phyloP scores from a whole-genome alignment of 2,329 filamentous ascomycete genomes.

The Phialocephala sp. region DNA sequence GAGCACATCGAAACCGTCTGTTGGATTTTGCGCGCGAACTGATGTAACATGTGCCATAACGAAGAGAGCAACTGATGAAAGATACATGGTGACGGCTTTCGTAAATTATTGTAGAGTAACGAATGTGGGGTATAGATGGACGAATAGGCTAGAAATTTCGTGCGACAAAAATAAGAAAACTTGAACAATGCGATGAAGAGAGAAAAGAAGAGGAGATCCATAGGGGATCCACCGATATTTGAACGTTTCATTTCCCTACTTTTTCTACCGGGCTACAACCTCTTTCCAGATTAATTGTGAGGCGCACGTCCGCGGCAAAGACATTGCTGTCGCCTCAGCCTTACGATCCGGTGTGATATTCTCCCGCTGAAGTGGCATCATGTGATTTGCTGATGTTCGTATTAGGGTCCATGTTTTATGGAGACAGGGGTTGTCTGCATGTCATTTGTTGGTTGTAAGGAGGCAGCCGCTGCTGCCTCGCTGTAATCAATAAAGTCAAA shows the following conservation, averaged over 20 bases:
- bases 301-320: slow-evolving; percentile 8
- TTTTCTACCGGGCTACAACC: neutral
- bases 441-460: neutral
- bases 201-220: neutral
- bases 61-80: slow-evolving; percentile 3
- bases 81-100: neutral
- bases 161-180: neutral
- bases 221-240: neutral
- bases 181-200: neutral
- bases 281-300: slow-evolving; percentile 1
- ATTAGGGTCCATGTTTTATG: neutral
- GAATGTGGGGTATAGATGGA: neutral
- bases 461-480: slow-evolving; percentile 3
- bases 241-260: slow-evolving; percentile 2
- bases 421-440: neutral
- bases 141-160: neutral
- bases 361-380: neutral
- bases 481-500: neutral
- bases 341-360: slow-evolving; percentile 1
- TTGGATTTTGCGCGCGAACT: slow-evolving; percentile 2
- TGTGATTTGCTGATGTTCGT: neutral
- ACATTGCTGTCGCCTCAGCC: neutral
- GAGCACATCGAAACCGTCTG: slow-evolving; percentile 15
- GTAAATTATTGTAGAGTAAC: neutral
- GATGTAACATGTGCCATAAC: neutral